Conservation (phyloP, 768 basidiomycete species). For the Arthromyces matolae region DNA sequence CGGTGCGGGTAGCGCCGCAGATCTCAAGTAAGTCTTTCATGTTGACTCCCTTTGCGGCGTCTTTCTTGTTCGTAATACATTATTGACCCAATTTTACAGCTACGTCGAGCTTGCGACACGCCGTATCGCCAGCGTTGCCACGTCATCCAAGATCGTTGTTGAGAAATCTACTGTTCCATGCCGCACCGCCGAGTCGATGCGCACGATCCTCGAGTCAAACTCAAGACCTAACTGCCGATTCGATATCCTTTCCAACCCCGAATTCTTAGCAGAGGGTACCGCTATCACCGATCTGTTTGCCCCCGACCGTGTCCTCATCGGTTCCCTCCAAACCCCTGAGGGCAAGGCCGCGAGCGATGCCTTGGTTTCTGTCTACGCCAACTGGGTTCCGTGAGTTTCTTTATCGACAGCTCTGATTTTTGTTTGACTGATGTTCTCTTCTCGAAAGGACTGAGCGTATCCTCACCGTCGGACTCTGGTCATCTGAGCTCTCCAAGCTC, state of each 20-base stretch:
- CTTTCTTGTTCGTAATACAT: conserved; percentile 5
- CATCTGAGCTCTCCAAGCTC: conserved; percentile 96
- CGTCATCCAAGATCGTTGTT: conserved; percentile 93
- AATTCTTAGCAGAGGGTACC: conserved; percentile 98
- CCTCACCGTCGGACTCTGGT: conserved; percentile 96
- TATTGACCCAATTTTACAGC: conserved; percentile 39
- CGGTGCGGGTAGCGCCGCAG: conserved; percentile 96
- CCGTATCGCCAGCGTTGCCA: conserved; percentile 89
- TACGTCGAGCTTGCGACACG: conserved; percentile 97
- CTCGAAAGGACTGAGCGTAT: conserved; percentile 61
- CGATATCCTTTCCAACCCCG: conserved; percentile 98
- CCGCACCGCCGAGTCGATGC: conserved; percentile 98
- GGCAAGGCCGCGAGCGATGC: conserved; percentile 78
- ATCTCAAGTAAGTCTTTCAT: conserved; percentile 71
- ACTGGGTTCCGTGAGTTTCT: conserved; percentile 88
- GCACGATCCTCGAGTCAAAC: conserved; percentile 98
- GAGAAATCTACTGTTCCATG: conserved; percentile 99
- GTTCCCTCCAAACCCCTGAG: conserved; percentile 86
- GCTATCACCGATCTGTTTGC: conserved; percentile 84
- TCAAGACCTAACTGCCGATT: conserved; percentile 88
- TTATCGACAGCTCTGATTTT: conserved; percentile 1
- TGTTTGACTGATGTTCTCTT: neutral
- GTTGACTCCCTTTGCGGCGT: neutral
- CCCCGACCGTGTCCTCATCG: conserved; percentile 96
- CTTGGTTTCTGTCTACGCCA: conserved; percentile 79